Evolutionary conservation across 352 stramenopile genomes (phyloP).

Genomic region (Phytopythium vexans): DNA sequence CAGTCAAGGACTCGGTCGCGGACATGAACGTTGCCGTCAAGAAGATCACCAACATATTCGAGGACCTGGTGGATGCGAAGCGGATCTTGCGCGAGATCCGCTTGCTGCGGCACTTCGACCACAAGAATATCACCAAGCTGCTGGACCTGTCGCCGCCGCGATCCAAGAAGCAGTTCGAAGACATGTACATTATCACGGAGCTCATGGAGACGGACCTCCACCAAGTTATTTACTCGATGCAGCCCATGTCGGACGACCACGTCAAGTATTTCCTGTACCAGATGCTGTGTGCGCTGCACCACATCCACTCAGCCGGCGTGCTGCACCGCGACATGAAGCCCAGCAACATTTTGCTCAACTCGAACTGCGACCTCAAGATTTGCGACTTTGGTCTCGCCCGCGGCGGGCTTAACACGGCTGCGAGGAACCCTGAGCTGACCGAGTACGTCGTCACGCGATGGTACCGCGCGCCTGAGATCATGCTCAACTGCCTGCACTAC

Average conservation of each 20-base stretch:
- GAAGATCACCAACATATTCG: slow-evolving; percentile 93
- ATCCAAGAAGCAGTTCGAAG: slow-evolving; percentile 91
- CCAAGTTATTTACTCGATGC: slow-evolving; percentile 95
- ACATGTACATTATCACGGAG: slow-evolving; percentile 96
- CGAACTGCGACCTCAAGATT: slow-evolving; percentile 80
- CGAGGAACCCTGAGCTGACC: slow-evolving; percentile 38
- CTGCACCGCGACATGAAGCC: slow-evolving; percentile 84
- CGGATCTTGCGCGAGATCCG: slow-evolving; percentile 95
- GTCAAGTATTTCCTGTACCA: slow-evolving; percentile 84
- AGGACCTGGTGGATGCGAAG: slow-evolving; percentile 98
- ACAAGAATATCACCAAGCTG: slow-evolving; percentile 93
- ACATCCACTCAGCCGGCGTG: slow-evolving; percentile 94
- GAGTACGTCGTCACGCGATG: slow-evolving; percentile 74
- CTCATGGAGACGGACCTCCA: slow-evolving; percentile 97
- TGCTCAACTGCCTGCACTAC: slow-evolving; percentile 96
- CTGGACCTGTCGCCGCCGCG: slow-evolving; percentile 89
- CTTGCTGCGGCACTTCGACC: slow-evolving; percentile 80
- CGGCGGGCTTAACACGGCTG: slow-evolving; percentile 25
- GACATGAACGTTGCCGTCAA: slow-evolving; percentile 89
- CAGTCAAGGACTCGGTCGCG: slow-evolving; percentile 55
- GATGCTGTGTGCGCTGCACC: slow-evolving; percentile 79
- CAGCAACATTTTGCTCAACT: slow-evolving; percentile 78
- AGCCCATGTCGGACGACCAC: slow-evolving; percentile 88
- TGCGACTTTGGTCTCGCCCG: slow-evolving; percentile 76
- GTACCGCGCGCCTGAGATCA: slow-evolving; percentile 90